Conservation (phyloP, 2,329 filamentous ascomycete species). For the Cercospora beticola region DNA sequence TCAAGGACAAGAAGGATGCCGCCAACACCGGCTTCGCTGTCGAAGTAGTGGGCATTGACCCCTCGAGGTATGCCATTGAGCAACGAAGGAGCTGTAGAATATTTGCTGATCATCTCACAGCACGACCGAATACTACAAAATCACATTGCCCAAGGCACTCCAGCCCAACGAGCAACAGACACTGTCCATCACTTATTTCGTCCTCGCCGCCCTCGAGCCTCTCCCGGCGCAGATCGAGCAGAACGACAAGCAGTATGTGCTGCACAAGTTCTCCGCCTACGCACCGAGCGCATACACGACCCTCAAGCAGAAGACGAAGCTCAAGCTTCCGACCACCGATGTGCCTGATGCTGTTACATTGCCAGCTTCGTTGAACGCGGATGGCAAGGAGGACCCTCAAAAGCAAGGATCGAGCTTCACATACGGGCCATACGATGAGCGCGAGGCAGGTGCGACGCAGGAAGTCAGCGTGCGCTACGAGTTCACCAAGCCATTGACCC, state of each 20-base stretch:
- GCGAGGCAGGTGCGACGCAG: conserved; percentile 72
- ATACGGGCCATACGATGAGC: conserved; percentile 84
- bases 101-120: conserved; percentile 27
- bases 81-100: background rate
- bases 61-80: conserved; percentile 48
- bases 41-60: conserved; percentile 62
- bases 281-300: conserved; percentile 80
- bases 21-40: conserved; percentile 65
- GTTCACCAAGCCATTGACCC: conserved; percentile 87
- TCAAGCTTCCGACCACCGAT: conserved; percentile 78
- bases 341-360: conserved; percentile 76
- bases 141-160: conserved; percentile 74
- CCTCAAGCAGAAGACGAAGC: conserved; percentile 91
- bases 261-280: conserved; percentile 83
- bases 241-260: conserved; percentile 80
- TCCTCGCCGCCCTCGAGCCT: conserved; percentile 74
- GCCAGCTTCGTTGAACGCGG: conserved; percentile 56
- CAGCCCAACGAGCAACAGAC: conserved; percentile 76
- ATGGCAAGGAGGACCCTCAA: conserved; percentile 66
- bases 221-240: conserved; percentile 83
- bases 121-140: conserved; percentile 71
- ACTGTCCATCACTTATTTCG: conserved; percentile 79
- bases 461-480: conserved; percentile 84
- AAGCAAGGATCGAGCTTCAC: conserved; percentile 83
- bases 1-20: conserved; percentile 83